Percentiles rank a stretch among this genome's conserved stretches.
Evolutionary conservation across 2,329 filamentous ascomycete genomes (phyloP).

Genomic region (Pseudogymnoascus sp.): DNA sequence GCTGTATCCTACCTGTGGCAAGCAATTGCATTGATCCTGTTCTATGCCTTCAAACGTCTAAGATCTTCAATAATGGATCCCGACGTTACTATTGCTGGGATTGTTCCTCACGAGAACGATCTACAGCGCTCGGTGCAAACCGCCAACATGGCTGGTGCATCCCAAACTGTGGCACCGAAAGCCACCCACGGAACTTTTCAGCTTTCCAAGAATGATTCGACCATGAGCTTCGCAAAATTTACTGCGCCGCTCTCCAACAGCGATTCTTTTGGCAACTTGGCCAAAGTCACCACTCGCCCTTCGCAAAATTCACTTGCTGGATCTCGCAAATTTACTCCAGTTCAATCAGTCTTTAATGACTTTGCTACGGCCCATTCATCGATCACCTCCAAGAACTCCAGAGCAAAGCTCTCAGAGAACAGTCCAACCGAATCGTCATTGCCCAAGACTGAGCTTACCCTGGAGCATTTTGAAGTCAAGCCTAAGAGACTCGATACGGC

Average conservation of each 20-base stretch:
- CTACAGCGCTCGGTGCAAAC: background rate
- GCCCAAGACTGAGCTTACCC: background rate
- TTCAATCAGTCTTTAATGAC: conserved; percentile 24
- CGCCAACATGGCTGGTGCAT: background rate
- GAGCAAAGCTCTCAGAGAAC: conserved; percentile 10
- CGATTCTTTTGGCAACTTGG: background rate
- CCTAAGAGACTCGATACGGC: background rate
- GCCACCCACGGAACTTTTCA: background rate
- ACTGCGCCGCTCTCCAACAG: background rate
- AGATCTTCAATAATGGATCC: background rate
- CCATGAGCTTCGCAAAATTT: background rate
- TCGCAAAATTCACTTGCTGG: background rate
- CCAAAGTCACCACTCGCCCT: background rate
- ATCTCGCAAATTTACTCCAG: conserved; percentile 17
- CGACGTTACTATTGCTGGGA: background rate
- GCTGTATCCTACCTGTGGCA: background rate
- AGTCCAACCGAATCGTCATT: background rate
- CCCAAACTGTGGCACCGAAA: background rate
- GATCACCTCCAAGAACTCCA: conserved; percentile 24
- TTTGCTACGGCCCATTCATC: conserved; percentile 24
- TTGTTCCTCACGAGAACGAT: background rate
- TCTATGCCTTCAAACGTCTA: background rate
- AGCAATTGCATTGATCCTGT: background rate
- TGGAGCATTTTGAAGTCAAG: background rate
- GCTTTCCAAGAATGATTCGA: background rate